Evolutionary conservation across 2,329 filamentous ascomycete genomes (phyloP).

Genomic region (Fusarium anthophilum): DNA sequence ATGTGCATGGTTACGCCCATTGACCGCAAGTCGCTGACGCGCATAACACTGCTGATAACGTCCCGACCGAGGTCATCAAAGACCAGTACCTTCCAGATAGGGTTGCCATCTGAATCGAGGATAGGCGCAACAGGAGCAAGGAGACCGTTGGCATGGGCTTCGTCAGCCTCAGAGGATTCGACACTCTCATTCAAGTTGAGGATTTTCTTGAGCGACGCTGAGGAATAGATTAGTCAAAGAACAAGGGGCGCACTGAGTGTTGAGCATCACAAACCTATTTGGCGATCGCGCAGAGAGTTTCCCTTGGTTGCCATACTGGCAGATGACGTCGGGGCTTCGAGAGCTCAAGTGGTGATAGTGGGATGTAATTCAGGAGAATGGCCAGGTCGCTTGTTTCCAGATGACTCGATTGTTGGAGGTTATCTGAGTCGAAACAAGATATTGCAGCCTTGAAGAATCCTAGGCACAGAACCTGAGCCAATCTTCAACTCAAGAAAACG

Average conservation of each 20-base stretch:
- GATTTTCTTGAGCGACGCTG: slow-evolving; percentile 93
- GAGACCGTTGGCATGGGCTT: slow-evolving; percentile 70
- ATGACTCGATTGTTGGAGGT: not conserved
- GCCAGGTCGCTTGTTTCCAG: slow-evolving; percentile 1
- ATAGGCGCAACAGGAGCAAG: slow-evolving; percentile 79
- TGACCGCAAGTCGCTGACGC: slow-evolving; percentile 89
- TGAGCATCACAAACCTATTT: slow-evolving; percentile 52
- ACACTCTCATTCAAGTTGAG: slow-evolving; percentile 89
- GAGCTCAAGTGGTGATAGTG: slow-evolving; percentile 34
- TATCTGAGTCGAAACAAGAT: not conserved
- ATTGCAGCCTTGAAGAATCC: not conserved
- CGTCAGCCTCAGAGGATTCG: slow-evolving; percentile 68
- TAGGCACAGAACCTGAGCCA: not conserved
- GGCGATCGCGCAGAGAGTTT: slow-evolving; percentile 60
- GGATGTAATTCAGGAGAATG: slow-evolving; percentile 34
- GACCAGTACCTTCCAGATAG: slow-evolving; percentile 97
- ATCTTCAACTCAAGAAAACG: slow-evolving; percentile 9
- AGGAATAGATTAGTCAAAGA: slow-evolving; percentile 4
- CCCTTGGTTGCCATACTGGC: slow-evolving; percentile 57
- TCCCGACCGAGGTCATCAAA: slow-evolving; percentile 93
- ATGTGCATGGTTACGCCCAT: slow-evolving; percentile 98
- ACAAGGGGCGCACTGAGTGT: not conserved
- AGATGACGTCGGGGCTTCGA: slow-evolving; percentile 36
- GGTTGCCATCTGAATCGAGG: slow-evolving; percentile 85
- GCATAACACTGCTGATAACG: slow-evolving; percentile 94